Conservation (phyloP, 2,329 filamentous ascomycete genomes). For the Colletotrichum sp. region DNA sequence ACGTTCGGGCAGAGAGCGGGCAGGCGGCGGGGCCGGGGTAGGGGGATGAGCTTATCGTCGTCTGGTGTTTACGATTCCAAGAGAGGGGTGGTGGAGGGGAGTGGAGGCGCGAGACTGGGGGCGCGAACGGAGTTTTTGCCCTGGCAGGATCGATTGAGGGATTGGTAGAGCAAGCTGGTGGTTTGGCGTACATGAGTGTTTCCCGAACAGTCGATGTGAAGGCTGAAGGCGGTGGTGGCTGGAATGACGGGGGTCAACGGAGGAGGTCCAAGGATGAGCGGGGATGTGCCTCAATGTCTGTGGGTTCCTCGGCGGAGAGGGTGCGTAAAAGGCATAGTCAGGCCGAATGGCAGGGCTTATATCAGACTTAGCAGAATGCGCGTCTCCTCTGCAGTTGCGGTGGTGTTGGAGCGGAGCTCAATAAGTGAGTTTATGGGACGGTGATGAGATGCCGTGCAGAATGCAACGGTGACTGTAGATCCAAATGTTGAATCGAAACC, state of each 20-base stretch:
- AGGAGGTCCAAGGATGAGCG: neutral
- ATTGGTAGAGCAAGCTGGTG: neutral
- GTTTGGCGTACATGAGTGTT: neutral
- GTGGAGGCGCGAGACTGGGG: constrained; percentile 1
- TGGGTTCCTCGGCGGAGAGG: constrained; percentile 1
- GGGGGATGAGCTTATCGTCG: constrained; percentile 18
- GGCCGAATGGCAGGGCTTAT: neutral
- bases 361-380: neutral
- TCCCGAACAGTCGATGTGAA: neutral
- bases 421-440: constrained; percentile 5
- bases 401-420: constrained; percentile 1
- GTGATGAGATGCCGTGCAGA: neutral
- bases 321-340: neutral
- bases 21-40: constrained; percentile 11
- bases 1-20: constrained; percentile 12
- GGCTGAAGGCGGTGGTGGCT: neutral
- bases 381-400: neutral
- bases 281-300: neutral
- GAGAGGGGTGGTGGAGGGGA: constrained; percentile 7
- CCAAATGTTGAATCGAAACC: neutral
- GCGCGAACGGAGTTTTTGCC: constrained; percentile 4
- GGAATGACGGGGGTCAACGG: constrained; percentile 5
- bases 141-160: neutral
- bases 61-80: constrained; percentile 20
- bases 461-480: neutral